A percentile compares a stretch with the other conserved stretches of the same genome.
phyloP scores from a whole-genome alignment of 805 yeast genomes.

The Wickerhamiella cacticola region DNA sequence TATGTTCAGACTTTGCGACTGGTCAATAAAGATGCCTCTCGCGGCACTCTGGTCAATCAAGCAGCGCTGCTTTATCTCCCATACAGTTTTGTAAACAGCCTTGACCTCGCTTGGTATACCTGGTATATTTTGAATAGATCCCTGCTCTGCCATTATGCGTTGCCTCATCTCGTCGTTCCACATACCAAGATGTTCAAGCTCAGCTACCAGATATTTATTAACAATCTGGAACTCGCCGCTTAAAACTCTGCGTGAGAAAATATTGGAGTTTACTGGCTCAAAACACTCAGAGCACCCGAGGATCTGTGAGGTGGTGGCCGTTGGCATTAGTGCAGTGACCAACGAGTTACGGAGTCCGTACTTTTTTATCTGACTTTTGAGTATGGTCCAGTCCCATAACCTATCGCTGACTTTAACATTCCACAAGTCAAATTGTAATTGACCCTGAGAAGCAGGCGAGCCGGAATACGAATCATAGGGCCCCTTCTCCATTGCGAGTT shows the following conservation, averaged over 20 bases:
- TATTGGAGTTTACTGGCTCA: slow-evolving; percentile 85
- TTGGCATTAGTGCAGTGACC: slow-evolving; percentile 90
- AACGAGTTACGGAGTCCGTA: slow-evolving; percentile 75
- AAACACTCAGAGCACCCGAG: slow-evolving; percentile 86
- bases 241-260: slow-evolving; percentile 73
- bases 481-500: slow-evolving; percentile 59
- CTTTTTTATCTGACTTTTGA: slow-evolving; percentile 42
- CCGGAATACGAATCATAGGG: slow-evolving; percentile 59
- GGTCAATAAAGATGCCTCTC: slow-evolving; percentile 58
- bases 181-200: slow-evolving; percentile 60
- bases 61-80: slow-evolving; percentile 79
- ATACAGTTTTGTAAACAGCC: slow-evolving; percentile 69
- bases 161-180: slow-evolving; percentile 71
- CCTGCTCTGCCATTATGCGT: slow-evolving; percentile 58
- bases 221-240: slow-evolving; percentile 90
- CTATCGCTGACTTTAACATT: slow-evolving; percentile 45
- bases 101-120: slow-evolving; percentile 61
- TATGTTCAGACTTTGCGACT: slow-evolving; percentile 87
- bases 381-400: slow-evolving; percentile 68
- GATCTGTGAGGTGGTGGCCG: slow-evolving; percentile 92
- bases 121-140: slow-evolving; percentile 67
- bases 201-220: slow-evolving; percentile 66
- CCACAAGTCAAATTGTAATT: slow-evolving; percentile 82
- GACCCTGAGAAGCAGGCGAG: slow-evolving; percentile 77
- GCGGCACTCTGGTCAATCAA: slow-evolving; percentile 76